phyloP scores from a whole-genome alignment of 192 early-diverging fungal genomes.

The Gorgonomyces haynaldii region DNA sequence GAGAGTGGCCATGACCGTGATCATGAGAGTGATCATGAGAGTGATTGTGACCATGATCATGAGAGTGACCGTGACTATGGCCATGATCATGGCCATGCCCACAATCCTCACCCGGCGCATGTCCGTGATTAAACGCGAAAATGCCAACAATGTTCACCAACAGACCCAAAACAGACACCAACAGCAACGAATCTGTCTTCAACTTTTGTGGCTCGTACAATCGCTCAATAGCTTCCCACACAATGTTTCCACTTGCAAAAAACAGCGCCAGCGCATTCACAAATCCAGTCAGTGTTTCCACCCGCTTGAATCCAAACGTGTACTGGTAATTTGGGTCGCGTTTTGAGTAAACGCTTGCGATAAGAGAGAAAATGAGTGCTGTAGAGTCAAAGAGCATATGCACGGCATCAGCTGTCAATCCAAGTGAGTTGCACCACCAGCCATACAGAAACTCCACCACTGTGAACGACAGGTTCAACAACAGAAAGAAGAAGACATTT shows the following conservation, averaged over 20 bases:
- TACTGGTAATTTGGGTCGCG: slow-evolving; percentile 76
- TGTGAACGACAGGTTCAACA: slow-evolving; percentile 88
- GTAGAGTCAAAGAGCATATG: slow-evolving; percentile 98
- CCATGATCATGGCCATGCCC: slow-evolving; percentile 26
- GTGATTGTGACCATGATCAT: slow-evolving; percentile 50
- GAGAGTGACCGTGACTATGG: slow-evolving; percentile 7
- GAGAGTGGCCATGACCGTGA: slow-evolving; percentile 39
- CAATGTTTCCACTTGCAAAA: slow-evolving; percentile 77
- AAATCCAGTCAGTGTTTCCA: slow-evolving; percentile 88
- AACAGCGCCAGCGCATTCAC: slow-evolving; percentile 85
- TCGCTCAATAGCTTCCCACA: slow-evolving; percentile 83
- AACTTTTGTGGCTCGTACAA: slow-evolving; percentile 72
- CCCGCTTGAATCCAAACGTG: slow-evolving; percentile 75
- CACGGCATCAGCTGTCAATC: slow-evolving; percentile 89
- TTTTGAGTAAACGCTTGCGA: slow-evolving; percentile 81
- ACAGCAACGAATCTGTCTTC: slow-evolving; percentile 67
- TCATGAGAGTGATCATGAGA: slow-evolving; percentile 12
- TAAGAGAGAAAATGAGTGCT: slow-evolving; percentile 74
- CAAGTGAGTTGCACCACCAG: slow-evolving; percentile 52
- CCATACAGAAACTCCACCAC: slow-evolving; percentile 60
- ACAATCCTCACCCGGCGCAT: slow-evolving; percentile 53
- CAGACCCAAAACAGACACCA: slow-evolving; percentile 82
- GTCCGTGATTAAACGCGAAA: slow-evolving; percentile 75
- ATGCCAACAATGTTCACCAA: slow-evolving; percentile 89
- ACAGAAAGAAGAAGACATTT: slow-evolving; percentile 87